These are phyloP conservation scores for Apostasia ramifera DNA, from an alignment of 106 monocot species.

Conservation along the genomic window DNA sequence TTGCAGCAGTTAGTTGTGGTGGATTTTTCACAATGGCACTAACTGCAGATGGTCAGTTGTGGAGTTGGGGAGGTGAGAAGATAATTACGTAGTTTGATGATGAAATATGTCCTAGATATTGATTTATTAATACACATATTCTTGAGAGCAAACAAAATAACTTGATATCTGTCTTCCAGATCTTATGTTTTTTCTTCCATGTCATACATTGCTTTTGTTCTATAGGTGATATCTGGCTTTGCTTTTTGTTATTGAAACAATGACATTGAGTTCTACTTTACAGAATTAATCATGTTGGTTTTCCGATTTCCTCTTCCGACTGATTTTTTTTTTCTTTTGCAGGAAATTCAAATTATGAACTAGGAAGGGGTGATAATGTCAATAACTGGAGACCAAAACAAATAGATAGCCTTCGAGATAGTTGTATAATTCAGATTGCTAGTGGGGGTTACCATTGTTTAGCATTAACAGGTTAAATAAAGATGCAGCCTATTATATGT, in stretches of 20 bases:
- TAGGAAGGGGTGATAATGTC: slow-evolving; percentile 74
- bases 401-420: slow-evolving; percentile 47
- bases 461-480: slow-evolving; percentile 65
- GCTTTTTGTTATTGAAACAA: no score
- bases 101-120: no score
- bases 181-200: no score
- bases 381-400: slow-evolving; percentile 83
- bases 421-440: slow-evolving; percentile 60
- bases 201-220: no score
- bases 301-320: no score
- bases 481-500: not conserved
- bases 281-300: no score
- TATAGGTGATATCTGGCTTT: no score
- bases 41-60: slow-evolving; percentile 70
- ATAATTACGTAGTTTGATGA: not conserved
- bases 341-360: slow-evolving; percentile 97
- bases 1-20: slow-evolving; percentile 76
- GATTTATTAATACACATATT: no score
- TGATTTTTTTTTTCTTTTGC: slow-evolving; percentile 15
- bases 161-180: no score
- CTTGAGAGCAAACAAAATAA: no score
- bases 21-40: slow-evolving; percentile 94
- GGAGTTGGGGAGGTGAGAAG: slow-evolving; percentile 95
- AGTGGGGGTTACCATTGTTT: slow-evolving; percentile 92
- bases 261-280: no score